These are phyloP conservation scores for Rosa chinensis DNA, from an alignment of 306 rosid genomes.

Conservation along the genomic window DNA sequence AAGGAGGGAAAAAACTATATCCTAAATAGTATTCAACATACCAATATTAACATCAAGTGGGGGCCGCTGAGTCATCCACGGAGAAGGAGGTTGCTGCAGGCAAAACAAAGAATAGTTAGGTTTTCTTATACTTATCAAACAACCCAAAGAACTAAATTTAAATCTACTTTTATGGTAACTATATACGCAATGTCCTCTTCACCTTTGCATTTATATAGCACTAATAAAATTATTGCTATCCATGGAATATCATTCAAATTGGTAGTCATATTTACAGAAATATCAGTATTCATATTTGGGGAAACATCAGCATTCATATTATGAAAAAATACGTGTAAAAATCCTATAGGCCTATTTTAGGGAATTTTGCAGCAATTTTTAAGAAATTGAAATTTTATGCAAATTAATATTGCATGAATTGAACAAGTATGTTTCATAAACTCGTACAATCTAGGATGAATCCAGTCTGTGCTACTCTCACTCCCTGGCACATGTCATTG, in stretches of 20 bases:
- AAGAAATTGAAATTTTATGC: background rate
- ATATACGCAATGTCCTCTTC: background rate
- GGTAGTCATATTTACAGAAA: background rate
- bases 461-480: background rate
- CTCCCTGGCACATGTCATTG: background rate
- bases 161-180: background rate
- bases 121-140: background rate
- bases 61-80: constrained; percentile 90
- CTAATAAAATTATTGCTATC: background rate
- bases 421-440: background rate
- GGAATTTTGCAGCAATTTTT: background rate
- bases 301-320: background rate
- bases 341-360: background rate
- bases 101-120: constrained; percentile 29
- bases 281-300: background rate
- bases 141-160: background rate
- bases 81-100: constrained; percentile 85
- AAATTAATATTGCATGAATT: background rate
- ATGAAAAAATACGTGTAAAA: background rate
- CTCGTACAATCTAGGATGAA: background rate
- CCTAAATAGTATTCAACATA: constrained; percentile 41
- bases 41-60: constrained; percentile 98
- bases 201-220: background rate
- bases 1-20: constrained; percentile 16
- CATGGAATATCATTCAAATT: background rate